A percentile compares a stretch with the other conserved stretches of the same genome.
Conservation (phyloP, 306 rosid genomes). For the Abrus precatorius region DNA sequence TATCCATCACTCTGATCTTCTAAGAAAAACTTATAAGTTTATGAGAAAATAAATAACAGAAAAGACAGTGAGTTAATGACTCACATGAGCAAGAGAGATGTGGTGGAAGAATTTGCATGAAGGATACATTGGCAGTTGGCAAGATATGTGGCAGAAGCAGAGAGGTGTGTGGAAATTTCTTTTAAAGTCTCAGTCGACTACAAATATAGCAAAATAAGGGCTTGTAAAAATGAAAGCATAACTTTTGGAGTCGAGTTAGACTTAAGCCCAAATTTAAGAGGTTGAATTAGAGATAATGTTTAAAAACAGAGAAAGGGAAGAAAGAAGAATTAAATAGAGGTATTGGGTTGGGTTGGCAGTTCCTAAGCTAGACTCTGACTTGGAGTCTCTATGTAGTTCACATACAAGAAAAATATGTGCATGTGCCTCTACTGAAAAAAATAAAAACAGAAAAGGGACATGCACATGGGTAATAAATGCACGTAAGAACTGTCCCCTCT, state of each 20-base stretch:
- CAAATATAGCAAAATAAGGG: no score
- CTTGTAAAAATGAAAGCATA: no score
- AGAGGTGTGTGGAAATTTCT: background rate
- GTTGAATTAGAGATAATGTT: conserved; percentile 5
- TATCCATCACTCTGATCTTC: background rate
- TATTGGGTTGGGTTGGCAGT: background rate
- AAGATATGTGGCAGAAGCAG: background rate
- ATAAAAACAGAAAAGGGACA: background rate
- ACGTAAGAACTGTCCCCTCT: background rate
- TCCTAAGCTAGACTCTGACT: conserved; percentile 6
- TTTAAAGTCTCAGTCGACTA: no score
- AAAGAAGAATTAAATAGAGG: background rate
- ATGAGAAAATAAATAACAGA: background rate
- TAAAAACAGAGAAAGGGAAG: background rate
- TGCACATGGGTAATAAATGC: conserved; percentile 7
- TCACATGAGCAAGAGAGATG: background rate
- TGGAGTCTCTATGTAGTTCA: conserved; percentile 5
- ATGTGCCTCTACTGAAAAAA: background rate
- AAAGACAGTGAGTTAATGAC: background rate
- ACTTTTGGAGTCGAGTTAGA: no score
- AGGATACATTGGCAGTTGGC: background rate
- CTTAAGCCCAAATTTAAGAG: background rate
- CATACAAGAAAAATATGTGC: background rate
- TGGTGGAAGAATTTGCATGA: background rate
- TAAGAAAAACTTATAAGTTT: background rate